phyloP scores from a whole-genome alignment of 495 filamentous ascomycete genomes.

The Lepraria neglecta region DNA sequence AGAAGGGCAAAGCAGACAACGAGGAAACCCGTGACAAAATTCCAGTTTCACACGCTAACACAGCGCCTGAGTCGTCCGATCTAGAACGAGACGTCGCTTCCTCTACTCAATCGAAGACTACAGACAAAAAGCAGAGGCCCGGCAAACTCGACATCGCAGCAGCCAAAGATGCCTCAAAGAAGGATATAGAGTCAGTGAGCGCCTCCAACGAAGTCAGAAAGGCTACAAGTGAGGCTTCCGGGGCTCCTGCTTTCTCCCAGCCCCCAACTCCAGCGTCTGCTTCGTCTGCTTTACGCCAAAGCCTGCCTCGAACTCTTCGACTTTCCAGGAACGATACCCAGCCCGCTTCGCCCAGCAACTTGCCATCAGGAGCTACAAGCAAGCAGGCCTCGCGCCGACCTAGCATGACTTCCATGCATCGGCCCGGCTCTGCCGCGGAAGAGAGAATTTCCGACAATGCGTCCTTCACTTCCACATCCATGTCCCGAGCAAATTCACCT shows the following conservation, averaged over 20 bases:
- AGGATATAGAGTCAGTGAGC: slow-evolving; percentile 35
- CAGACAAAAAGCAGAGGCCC: slow-evolving; percentile 51
- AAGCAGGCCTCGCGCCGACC: slow-evolving; percentile 51
- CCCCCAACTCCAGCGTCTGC: slow-evolving; percentile 46
- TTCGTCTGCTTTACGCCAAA: slow-evolving; percentile 41
- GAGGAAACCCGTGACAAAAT: slow-evolving; percentile 16
- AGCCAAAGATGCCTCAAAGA: slow-evolving; percentile 39
- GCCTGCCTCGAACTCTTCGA: slow-evolving; percentile 52
- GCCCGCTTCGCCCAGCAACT: slow-evolving; percentile 32
- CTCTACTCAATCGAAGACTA: slow-evolving; percentile 33
- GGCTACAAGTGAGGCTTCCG: slow-evolving; percentile 1
- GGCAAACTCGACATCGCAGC: slow-evolving; percentile 60
- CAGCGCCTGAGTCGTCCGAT: neutral
- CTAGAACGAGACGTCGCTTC: slow-evolving; percentile 28
- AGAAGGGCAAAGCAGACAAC: slow-evolving; percentile 18
- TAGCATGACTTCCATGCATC: slow-evolving; percentile 54
- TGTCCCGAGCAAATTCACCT: slow-evolving; percentile 84
- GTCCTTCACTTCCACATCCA: slow-evolving; percentile 66
- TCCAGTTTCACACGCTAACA: neutral
- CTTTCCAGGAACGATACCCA: slow-evolving; percentile 64
- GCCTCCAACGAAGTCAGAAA: slow-evolving; percentile 24
- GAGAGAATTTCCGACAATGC: slow-evolving; percentile 74
- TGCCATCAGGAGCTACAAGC: slow-evolving; percentile 35
- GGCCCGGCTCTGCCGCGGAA: slow-evolving; percentile 71
- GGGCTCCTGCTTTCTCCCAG: slow-evolving; percentile 31